These are phyloP conservation scores for Lithohypha guttulata DNA, from an alignment of 2,329 filamentous ascomycete genomes.

Conservation along the genomic window DNA sequence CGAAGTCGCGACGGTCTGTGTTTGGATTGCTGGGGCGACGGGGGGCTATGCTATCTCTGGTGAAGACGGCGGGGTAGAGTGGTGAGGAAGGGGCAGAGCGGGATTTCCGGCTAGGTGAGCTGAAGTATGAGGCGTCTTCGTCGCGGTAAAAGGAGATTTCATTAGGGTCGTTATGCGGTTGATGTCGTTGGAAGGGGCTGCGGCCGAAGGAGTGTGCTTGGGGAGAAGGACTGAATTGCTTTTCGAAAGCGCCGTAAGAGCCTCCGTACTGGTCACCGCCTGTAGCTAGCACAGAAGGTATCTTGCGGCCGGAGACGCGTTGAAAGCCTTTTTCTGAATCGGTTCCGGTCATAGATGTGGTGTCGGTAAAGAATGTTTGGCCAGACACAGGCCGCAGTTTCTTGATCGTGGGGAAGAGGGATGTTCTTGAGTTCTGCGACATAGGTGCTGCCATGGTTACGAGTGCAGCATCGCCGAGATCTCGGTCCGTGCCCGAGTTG, in stretches of 20 bases:
- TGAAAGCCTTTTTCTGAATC: slow-evolving; percentile 39
- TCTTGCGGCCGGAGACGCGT: slow-evolving; percentile 39
- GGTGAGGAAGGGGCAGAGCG: slow-evolving; percentile 16
- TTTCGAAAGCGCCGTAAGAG: slow-evolving; percentile 21
- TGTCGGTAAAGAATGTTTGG: slow-evolving; percentile 25
- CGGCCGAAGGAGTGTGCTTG: slow-evolving; percentile 11
- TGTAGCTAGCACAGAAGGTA: slow-evolving; percentile 35
- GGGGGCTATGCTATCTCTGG: slow-evolving; percentile 7
- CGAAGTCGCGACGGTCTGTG: slow-evolving; percentile 2
- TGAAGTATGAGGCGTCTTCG: slow-evolving; percentile 23
- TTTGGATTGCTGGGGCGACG: slow-evolving; percentile 13
- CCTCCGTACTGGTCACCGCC: slow-evolving; percentile 29
- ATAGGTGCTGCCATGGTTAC: slow-evolving; percentile 24
- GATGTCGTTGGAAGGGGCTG: slow-evolving; percentile 12
- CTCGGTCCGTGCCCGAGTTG: slow-evolving; percentile 1
- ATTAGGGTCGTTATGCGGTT: slow-evolving; percentile 19
- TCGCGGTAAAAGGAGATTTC: slow-evolving; percentile 25
- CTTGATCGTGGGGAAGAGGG: slow-evolving; percentile 26
- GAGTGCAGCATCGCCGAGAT: slow-evolving; percentile 1
- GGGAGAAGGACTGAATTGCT: slow-evolving; percentile 11
- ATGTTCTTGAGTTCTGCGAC: slow-evolving; percentile 11
- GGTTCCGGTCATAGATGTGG: slow-evolving; percentile 15
- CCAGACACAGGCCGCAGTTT: slow-evolving; percentile 23
- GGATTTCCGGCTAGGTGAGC: slow-evolving; percentile 11
- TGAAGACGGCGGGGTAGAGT: slow-evolving; percentile 3